Percentiles rank a stretch among this genome's conserved stretches.
Conservation (phyloP, 768 basidiomycete genomes). For the Coprinopsis cinerea region DNA sequence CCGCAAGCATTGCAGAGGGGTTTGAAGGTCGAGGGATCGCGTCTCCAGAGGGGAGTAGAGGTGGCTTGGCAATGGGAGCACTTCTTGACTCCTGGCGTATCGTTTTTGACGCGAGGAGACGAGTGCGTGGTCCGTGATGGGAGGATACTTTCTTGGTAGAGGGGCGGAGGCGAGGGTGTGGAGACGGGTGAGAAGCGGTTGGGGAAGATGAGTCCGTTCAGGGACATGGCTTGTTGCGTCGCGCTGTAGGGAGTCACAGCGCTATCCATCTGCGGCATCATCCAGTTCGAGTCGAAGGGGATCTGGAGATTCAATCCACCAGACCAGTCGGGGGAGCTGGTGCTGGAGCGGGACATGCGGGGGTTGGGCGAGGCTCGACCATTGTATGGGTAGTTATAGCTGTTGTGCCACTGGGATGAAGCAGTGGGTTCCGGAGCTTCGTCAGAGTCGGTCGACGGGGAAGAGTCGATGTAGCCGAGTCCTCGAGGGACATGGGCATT, state of each 20-base stretch:
- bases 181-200: constrained; percentile 28
- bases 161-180: constrained; percentile 28
- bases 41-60: constrained; percentile 43
- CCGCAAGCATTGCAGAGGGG: constrained; percentile 45
- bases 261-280: constrained; percentile 21
- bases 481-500: constrained; percentile 6
- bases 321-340: constrained; percentile 8
- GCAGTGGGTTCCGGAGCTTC: constrained; percentile 6
- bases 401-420: constrained; percentile 1
- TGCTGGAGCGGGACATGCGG: constrained; percentile 4
- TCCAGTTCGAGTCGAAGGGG: constrained; percentile 22
- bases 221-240: constrained; percentile 18
- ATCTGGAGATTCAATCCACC: constrained; percentile 20
- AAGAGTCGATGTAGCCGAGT: constrained; percentile 6
- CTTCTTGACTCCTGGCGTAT: constrained; percentile 25
- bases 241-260: constrained; percentile 22
- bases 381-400: background rate
- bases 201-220: constrained; percentile 23
- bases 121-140: background rate
- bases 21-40: constrained; percentile 39
- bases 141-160: constrained; percentile 13
- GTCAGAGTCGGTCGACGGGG: constrained; percentile 4
- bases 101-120: constrained; percentile 24
- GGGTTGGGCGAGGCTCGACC: background rate
- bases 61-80: constrained; percentile 45